phyloP scores from a whole-genome alignment of 1,284 basidiomycete genomes.

The Amylostereum areolatum region DNA sequence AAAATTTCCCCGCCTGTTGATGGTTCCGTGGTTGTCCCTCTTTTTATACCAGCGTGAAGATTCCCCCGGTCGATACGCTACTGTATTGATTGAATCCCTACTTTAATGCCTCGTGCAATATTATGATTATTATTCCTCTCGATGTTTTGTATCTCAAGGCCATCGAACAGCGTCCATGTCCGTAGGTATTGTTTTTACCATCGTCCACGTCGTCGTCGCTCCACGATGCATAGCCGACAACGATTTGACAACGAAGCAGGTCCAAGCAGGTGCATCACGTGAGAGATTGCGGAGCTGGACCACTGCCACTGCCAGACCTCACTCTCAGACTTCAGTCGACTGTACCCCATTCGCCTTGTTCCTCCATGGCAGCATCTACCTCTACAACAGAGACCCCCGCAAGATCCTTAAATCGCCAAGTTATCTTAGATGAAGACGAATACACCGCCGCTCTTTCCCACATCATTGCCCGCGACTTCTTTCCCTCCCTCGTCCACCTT shows the following conservation, averaged over 20 bases:
- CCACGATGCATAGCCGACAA: neutral
- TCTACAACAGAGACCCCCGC: conserved; percentile 18
- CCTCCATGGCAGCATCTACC: conserved; percentile 14
- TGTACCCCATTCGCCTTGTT: too few relatives aligned
- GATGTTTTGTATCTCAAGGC: too few relatives aligned
- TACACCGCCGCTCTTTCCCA: conserved; percentile 89
- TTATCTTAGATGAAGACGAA: conserved; percentile 89
- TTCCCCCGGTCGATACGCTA: conserved; percentile 6
- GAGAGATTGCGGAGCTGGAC: too few relatives aligned
- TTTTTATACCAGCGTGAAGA: conserved; percentile 5
- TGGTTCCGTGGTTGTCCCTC: too few relatives aligned
- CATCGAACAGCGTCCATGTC: neutral
- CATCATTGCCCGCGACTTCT: conserved; percentile 97
- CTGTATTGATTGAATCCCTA: conserved; percentile 2
- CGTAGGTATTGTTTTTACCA: conserved; percentile 6
- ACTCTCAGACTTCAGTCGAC: too few relatives aligned
- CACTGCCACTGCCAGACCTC: too few relatives aligned
- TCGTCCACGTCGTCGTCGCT: conserved; percentile 3
- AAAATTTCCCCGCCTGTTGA: too few relatives aligned
- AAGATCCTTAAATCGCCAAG: conserved; percentile 65
- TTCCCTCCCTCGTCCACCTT: conserved; percentile 83
- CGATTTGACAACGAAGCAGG: too few relatives aligned
- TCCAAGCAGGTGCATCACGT: too few relatives aligned
- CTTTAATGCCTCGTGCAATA: conserved; percentile 5
- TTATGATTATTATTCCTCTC: too few relatives aligned